Evolutionary conservation across 257 asterid genomes (phyloP).

Genomic region (Verbascum thapsus): DNA sequence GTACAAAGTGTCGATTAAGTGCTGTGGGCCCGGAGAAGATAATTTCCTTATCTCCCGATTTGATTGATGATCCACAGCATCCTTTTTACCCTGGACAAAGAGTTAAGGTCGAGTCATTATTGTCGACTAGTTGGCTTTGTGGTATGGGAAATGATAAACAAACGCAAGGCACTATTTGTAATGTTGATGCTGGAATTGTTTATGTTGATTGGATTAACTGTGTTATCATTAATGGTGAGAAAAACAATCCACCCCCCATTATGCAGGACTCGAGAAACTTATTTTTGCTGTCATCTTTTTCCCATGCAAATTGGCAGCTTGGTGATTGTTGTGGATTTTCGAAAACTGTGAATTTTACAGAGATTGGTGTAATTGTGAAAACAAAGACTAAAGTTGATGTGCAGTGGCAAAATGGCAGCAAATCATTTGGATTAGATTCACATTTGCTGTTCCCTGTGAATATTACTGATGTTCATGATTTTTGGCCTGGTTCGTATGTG

Average conservation of each 20-base stretch:
- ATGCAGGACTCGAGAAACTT: slow-evolving; percentile 58
- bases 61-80: slow-evolving; percentile 72
- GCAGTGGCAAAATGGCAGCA: slow-evolving; percentile 90
- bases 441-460: slow-evolving; percentile 60
- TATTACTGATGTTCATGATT: slow-evolving; percentile 77
- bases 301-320: slow-evolving; percentile 78
- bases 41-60: slow-evolving; percentile 57
- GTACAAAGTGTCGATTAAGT: slow-evolving; percentile 50
- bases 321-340: slow-evolving; percentile 82
- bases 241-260: slow-evolving; percentile 45
- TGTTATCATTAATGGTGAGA: slow-evolving; percentile 42
- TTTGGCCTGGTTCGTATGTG: slow-evolving; percentile 76
- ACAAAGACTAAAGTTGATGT: slow-evolving; percentile 75
- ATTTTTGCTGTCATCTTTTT: slow-evolving; percentile 55
- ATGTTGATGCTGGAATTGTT: slow-evolving; percentile 72
- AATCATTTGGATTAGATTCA: slow-evolving; percentile 60
- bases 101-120: slow-evolving; percentile 54
- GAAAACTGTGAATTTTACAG: slow-evolving; percentile 35
- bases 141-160: slow-evolving; percentile 47
- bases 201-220: slow-evolving; percentile 78
- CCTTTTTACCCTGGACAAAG: slow-evolving; percentile 87
- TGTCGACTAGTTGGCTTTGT: slow-evolving; percentile 74
- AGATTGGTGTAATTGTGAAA: slow-evolving; percentile 62
- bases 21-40: slow-evolving; percentile 58
- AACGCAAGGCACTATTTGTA: slow-evolving; percentile 57